Conservation (phyloP, 495 filamentous ascomycete genomes). For the Talaromyces ruber region DNA sequence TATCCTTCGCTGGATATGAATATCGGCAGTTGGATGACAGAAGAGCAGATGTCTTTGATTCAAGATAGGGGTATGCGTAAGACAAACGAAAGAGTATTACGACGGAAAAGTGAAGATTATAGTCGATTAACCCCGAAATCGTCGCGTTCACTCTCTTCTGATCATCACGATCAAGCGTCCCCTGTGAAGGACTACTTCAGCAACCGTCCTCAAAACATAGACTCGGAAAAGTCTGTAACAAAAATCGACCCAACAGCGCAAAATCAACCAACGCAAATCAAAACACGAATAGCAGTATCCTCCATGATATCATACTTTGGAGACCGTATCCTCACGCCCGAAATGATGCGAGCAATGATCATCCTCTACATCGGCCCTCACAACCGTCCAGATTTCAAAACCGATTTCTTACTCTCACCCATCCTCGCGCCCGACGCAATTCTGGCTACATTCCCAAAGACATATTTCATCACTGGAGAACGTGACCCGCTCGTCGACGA, state of each 20-base stretch:
- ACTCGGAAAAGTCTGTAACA: background rate
- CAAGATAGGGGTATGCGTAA: conserved; percentile 70
- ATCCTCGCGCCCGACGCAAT: conserved; percentile 80
- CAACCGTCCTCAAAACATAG: conserved; percentile 9
- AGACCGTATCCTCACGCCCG: conserved; percentile 87
- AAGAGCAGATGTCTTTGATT: conserved; percentile 93
- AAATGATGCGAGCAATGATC: conserved; percentile 99
- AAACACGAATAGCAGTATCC: conserved; percentile 81
- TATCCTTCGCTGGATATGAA: conserved; percentile 92
- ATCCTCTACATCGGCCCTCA: conserved; percentile 95
- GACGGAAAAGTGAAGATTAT: conserved; percentile 68
- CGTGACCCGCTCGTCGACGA: conserved; percentile 94
- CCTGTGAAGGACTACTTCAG: conserved; percentile 33
- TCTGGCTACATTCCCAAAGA: conserved; percentile 78
- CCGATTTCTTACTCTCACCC: conserved; percentile 83
- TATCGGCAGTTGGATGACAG: conserved; percentile 98
- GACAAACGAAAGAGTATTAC: conserved; percentile 67
- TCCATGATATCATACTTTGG: conserved; percentile 98
- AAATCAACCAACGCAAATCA: conserved; percentile 58
- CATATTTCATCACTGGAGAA: conserved; percentile 88
- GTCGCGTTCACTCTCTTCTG: conserved; percentile 35
- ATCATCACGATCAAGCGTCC: conserved; percentile 1
- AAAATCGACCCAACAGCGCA: conserved; percentile 30
- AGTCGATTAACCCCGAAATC: conserved; percentile 54
- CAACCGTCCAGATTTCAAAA: conserved; percentile 83